Conservation (phyloP, 1,284 basidiomycete species). For the Wolfiporia cocos region DNA sequence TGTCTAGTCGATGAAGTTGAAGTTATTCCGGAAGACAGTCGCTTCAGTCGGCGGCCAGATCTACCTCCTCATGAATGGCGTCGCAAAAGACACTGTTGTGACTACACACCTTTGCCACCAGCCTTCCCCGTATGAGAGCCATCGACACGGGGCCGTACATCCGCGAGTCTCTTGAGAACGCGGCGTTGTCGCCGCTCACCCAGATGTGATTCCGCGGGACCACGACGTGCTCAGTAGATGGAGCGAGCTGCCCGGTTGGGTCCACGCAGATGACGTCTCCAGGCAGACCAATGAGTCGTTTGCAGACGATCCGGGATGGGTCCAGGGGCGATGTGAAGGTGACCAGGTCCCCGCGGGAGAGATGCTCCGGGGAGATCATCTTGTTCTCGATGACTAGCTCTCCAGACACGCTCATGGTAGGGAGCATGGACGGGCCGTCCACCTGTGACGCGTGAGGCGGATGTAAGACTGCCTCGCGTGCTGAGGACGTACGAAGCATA, state of each 20-base stretch:
- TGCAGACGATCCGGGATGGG: conserved; percentile 74
- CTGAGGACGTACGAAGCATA: conserved; percentile 38
- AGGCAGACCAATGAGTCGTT: conserved; percentile 86
- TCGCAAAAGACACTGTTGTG: conserved; percentile 19
- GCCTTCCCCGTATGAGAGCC: conserved; percentile 72
- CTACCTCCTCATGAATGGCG: conserved; percentile 7
- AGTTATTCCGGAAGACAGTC: conserved; percentile 19
- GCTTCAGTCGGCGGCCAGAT: conserved; percentile 15
- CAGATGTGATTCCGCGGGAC: conserved; percentile 87
- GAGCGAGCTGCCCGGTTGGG: conserved; percentile 58
- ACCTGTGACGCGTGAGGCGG: conserved; percentile 22
- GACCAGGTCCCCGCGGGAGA: conserved; percentile 79
- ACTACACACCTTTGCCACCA: conserved; percentile 62
- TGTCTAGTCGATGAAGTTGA: conserved; percentile 19
- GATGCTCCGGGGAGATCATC: conserved; percentile 44
- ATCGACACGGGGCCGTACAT: conserved; percentile 90
- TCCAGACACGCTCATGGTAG: conserved; percentile 60
- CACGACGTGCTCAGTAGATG: conserved; percentile 63
- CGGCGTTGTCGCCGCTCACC: conserved; percentile 88
- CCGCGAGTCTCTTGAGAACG: conserved; percentile 82
- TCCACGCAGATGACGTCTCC: conserved; percentile 90
- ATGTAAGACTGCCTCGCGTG: neutral
- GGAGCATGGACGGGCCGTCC: conserved; percentile 83
- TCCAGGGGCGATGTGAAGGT: conserved; percentile 73
- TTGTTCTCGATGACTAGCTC: conserved; percentile 63